A percentile compares a stretch with the other conserved stretches of the same genome.
These are phyloP conservation scores for Dipteronia sinensis DNA, from an alignment of 345 rosid species.

Conservation along the genomic window DNA sequence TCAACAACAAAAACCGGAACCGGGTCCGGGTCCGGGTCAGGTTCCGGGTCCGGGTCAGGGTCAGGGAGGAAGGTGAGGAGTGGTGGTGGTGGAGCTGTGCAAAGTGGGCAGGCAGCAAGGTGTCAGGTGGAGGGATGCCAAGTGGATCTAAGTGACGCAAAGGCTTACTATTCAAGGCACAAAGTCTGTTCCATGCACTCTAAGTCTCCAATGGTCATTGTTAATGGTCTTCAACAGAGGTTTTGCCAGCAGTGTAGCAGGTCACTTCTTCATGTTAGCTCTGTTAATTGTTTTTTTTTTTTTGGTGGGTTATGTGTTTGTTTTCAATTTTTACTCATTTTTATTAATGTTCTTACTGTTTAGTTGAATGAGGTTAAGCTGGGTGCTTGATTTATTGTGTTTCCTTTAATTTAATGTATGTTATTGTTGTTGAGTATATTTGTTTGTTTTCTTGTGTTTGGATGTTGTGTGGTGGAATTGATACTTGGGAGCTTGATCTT, in stretches of 20 bases:
- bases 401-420: not conserved
- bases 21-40: conserved; percentile 41
- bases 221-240: conserved; percentile 83
- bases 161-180: conserved; percentile 91
- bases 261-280: conserved; percentile 30
- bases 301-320: conserved; percentile 3
- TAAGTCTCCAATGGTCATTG: conserved; percentile 75
- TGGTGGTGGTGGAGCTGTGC: conserved; percentile 39
- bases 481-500: not conserved
- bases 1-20: conserved; percentile 11
- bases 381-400: not conserved
- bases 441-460: conserved; percentile 12
- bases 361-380: conserved; percentile 2
- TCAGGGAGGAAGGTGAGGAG: conserved; percentile 40
- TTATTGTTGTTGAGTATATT: not conserved
- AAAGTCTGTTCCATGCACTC: conserved; percentile 90
- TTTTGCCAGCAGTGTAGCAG: conserved; percentile 99
- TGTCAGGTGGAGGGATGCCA: conserved; percentile 96
- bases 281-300: not conserved
- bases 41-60: conserved; percentile 42
- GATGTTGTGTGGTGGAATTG: conserved; percentile 4
- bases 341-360: not conserved
- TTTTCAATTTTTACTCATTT: not conserved
- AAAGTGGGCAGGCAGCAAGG: conserved; percentile 66
- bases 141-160: conserved; percentile 91